phyloP scores from a whole-genome alignment of 768 basidiomycete species.

The Naganishia friedmannii region DNA sequence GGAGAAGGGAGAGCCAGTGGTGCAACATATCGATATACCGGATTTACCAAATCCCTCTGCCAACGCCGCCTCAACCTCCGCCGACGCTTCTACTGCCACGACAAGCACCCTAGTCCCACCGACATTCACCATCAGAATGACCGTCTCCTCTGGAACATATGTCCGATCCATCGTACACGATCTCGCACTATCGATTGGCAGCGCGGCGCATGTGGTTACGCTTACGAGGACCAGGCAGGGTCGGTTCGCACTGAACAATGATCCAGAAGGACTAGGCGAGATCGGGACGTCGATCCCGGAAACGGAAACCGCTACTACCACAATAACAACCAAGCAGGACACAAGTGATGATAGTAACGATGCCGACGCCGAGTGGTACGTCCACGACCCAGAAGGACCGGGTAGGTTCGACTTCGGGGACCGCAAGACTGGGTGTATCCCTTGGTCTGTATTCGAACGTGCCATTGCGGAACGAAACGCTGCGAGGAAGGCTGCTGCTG shows the following conservation, averaged over 20 bases:
- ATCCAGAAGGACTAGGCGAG: neutral
- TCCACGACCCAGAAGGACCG: conserved; percentile 25
- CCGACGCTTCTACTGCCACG: conserved; percentile 37
- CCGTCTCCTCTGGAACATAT: conserved; percentile 92
- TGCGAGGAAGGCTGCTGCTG: conserved; percentile 25
- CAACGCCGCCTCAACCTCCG: conserved; percentile 11
- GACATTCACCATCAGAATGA: conserved; percentile 85
- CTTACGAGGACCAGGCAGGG: conserved; percentile 87
- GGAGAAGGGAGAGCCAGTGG: neutral
- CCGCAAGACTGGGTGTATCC: conserved; percentile 58
- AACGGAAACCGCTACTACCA: conserved; percentile 8
- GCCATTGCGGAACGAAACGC: conserved; percentile 63
- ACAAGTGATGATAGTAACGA: neutral
- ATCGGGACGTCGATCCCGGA: too few relatives aligned
- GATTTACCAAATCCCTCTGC: conserved; percentile 25
- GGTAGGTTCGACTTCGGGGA: conserved; percentile 34
- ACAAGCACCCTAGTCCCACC: conserved; percentile 56
- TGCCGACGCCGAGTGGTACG: conserved; percentile 16
- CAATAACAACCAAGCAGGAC: conserved; percentile 16
- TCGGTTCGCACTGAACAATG: conserved; percentile 56
- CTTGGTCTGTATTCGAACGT: conserved; percentile 47
- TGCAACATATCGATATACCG: conserved; percentile 30
- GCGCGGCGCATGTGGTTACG: conserved; percentile 89
- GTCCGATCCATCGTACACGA: conserved; percentile 95
- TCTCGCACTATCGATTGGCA: conserved; percentile 74